These are phyloP conservation scores for Phytomonas serpens DNA, from an alignment of 208 protist genomes.

Conservation along the genomic window DNA sequence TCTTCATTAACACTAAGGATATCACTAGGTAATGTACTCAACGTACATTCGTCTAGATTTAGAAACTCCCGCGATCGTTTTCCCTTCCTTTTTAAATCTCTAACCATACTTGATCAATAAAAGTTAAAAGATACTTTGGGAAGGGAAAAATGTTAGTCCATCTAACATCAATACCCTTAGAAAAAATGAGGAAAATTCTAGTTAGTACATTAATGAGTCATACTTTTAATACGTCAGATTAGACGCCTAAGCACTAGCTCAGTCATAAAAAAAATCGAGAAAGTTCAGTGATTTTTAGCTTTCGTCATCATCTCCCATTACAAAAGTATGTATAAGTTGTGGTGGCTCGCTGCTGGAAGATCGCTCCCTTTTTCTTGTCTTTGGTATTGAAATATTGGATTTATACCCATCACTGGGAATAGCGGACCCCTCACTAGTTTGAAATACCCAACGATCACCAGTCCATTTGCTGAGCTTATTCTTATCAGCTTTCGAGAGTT, in stretches of 20 bases:
- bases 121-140: conserved; percentile 9
- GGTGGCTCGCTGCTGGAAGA: background rate
- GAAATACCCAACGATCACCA: background rate
- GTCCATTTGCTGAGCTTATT: background rate
- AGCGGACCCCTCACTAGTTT: background rate
- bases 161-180: background rate
- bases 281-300: conserved; percentile 28
- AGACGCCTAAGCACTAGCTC: background rate
- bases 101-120: conserved; percentile 7
- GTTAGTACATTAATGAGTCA: background rate
- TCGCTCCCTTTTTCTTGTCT: background rate
- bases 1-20: conserved; percentile 53
- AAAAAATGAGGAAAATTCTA: background rate
- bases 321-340: conserved; percentile 37
- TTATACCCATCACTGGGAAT: background rate
- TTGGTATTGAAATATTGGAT: background rate
- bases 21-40: conserved; percentile 47
- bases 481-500: background rate
- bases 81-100: conserved; percentile 4
- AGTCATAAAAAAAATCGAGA: conserved; percentile 3
- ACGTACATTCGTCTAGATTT: conserved; percentile 33
- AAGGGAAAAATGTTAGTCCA: background rate
- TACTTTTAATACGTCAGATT: background rate
- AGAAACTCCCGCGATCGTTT: conserved; percentile 17
- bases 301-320: conserved; percentile 52